These are phyloP conservation scores for Claviceps sp. DNA, from an alignment of 2,329 filamentous ascomycete genomes.

Conservation along the genomic window DNA sequence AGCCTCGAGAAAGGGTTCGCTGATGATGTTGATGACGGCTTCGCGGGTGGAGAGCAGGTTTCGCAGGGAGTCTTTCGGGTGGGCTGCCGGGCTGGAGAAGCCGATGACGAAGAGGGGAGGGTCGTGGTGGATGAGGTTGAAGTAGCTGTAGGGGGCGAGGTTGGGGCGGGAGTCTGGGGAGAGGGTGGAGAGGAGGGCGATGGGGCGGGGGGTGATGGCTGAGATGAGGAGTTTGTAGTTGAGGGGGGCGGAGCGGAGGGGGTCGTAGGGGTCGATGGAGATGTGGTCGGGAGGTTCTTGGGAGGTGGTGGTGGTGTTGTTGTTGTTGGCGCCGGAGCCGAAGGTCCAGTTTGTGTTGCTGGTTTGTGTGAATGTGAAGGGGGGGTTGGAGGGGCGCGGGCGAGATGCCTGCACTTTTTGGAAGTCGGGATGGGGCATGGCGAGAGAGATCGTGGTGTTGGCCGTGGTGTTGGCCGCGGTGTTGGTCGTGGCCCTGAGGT, in stretches of 20 bases:
- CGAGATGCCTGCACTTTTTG: constrained; percentile 55
- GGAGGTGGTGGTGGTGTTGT: constrained; percentile 5
- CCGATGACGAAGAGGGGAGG: constrained; percentile 67
- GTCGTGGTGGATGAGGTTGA: constrained; percentile 72
- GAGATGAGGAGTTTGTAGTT: constrained; percentile 94
- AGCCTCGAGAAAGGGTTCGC: constrained; percentile 73
- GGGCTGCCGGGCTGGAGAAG: constrained; percentile 28
- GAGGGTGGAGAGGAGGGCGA: constrained; percentile 48
- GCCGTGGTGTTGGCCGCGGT: constrained; percentile 17
- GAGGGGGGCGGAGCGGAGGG: constrained; percentile 49
- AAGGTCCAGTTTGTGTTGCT: constrained; percentile 50
- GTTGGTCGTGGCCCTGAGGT: background rate
- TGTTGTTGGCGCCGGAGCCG: constrained; percentile 49
- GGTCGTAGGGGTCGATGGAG: constrained; percentile 67
- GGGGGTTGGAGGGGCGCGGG: constrained; percentile 39
- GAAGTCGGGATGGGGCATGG: constrained; percentile 62
- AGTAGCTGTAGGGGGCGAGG: constrained; percentile 79
- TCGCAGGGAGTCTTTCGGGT: constrained; percentile 64
- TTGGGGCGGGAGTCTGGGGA: constrained; percentile 52
- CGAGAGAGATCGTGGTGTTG: constrained; percentile 22
- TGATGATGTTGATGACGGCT: constrained; percentile 79
- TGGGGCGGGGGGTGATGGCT: constrained; percentile 68
- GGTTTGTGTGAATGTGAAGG: constrained; percentile 49
- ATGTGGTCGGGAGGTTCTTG: constrained; percentile 35
- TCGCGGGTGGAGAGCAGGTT: constrained; percentile 62